Evolutionary conservation across 768 basidiomycete species (phyloP).

Genomic region (Pseudohyphozyma bogoriensis): DNA sequence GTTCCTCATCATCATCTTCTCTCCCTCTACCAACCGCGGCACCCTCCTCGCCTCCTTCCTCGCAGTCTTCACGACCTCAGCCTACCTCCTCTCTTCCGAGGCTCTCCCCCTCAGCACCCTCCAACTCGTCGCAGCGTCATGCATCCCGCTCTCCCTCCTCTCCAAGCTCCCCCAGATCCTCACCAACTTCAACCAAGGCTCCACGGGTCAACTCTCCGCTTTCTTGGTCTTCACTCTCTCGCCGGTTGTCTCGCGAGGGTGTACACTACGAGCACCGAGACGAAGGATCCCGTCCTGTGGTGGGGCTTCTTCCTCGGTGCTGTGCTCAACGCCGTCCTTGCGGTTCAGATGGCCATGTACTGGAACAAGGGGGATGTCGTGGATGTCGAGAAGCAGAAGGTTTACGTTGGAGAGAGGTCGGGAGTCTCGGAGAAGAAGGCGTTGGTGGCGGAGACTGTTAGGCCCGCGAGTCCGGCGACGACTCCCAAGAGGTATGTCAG

Average conservation of each 20-base stretch:
- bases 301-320: conserved; percentile 79
- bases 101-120: conserved; percentile 45
- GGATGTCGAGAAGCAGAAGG: neutral
- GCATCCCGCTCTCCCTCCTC: conserved; percentile 80
- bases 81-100: conserved; percentile 41
- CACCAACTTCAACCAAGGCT: conserved; percentile 61
- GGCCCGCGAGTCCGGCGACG: neutral
- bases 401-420: neutral
- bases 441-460: neutral
- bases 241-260: conserved; percentile 80
- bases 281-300: conserved; percentile 66
- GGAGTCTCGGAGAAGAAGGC: neutral
- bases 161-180: conserved; percentile 90
- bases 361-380: neutral
- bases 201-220: conserved; percentile 87
- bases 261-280: conserved; percentile 86
- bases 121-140: conserved; percentile 65
- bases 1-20: conserved; percentile 26
- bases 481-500: conserved; percentile 10
- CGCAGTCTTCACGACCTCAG: conserved; percentile 37
- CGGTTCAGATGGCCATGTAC: conserved; percentile 25
- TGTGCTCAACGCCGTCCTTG: conserved; percentile 64
- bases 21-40: conserved; percentile 24
- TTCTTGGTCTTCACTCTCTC: conserved; percentile 85
- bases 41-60: conserved; percentile 40